Percentiles rank a stretch among this genome's conserved stretches.
Evolutionary conservation across 148 eudicot genomes (phyloP).

Genomic region (Suaeda aralocaspica): DNA sequence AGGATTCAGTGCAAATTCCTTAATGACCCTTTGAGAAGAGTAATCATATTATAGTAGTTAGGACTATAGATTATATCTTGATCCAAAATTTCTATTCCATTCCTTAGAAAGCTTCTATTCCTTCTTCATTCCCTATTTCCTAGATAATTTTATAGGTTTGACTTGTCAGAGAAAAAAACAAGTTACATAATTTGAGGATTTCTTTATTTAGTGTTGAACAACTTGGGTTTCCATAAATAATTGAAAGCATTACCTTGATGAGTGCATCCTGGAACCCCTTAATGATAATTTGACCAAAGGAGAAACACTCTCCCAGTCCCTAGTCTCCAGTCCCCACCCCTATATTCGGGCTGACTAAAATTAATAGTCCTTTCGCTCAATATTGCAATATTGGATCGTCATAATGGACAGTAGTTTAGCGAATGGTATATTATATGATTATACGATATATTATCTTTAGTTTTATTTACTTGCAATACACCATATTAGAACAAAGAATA

Average conservation of each 20-base stretch:
- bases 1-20: slow-evolving; percentile 37
- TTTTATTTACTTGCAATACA: too few relatives aligned
- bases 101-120: slow-evolving; percentile 53
- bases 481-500: too few relatives aligned
- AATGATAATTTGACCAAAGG: background rate
- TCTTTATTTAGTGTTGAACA: background rate
- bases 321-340: slow-evolving; percentile 4
- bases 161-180: slow-evolving; percentile 22
- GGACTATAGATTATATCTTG: slow-evolving; percentile 24
- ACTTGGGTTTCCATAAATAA: slow-evolving; percentile 1
- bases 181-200: slow-evolving; percentile 5
- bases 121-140: slow-evolving; percentile 28
- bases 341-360: background rate
- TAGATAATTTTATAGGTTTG: slow-evolving; percentile 17
- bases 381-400: too few relatives aligned
- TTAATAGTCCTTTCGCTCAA: background rate
- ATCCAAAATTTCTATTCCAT: slow-evolving; percentile 61
- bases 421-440: too few relatives aligned
- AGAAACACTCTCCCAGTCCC: too few relatives aligned
- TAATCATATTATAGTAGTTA: slow-evolving; percentile 1
- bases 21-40: slow-evolving; percentile 11
- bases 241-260: background rate
- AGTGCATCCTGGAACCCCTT: background rate
- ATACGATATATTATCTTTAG: too few relatives aligned
- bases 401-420: too few relatives aligned